Base-by-base conservation (phyloP, 169 alveolate genomes). In the Plasmodium fragile region DNA sequence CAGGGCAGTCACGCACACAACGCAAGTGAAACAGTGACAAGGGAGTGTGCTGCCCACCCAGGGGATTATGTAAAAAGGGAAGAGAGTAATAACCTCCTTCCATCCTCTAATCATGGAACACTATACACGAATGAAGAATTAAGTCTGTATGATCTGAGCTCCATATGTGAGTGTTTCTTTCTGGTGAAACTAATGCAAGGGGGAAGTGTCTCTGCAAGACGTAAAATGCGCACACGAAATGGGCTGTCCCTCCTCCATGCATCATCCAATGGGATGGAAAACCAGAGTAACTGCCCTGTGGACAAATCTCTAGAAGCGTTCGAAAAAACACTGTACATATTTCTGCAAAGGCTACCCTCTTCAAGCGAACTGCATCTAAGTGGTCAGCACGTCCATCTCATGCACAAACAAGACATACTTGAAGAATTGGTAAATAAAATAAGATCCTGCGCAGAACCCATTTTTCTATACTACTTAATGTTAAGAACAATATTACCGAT, bases 121-220 rank as follows among this genome's bases (percentile, higher is more conserved):
- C 22, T 59, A 3, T 52, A 82, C 43, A 82, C 4, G 69, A 28
- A 59, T 13, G 49, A 81, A n/a, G 39, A 75, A 18, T 75, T 78
- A 13, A 89, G 87, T 71, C 49, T 89, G 11, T 89, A 89, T 10
- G 94, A 89, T 16, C 18, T 89, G 30, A 89, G 94, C 30, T 89
- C 94, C 5, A 59, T 89, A 30, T 89, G 94, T 49, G 94, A 89
- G 53, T 89, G 83, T 10, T 89, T 79, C 72, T 89, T 89, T 72
- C 89, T 89, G 43, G 45, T 89, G 18, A 65, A 89, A 1, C 18
- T 78, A 25, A 39, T 89, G n/a, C 73, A 73, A 7, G 80, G 69
- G 30, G 80, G 69, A n/a, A 34, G 45, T 8, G 10, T 65, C 3
- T 25, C n/a, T 10, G n/a, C 36, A 1, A 6, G 3, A 22, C 41